These are phyloP conservation scores for Limonium bicolor DNA, from an alignment of 148 eudicot species.

Conservation along the genomic window DNA sequence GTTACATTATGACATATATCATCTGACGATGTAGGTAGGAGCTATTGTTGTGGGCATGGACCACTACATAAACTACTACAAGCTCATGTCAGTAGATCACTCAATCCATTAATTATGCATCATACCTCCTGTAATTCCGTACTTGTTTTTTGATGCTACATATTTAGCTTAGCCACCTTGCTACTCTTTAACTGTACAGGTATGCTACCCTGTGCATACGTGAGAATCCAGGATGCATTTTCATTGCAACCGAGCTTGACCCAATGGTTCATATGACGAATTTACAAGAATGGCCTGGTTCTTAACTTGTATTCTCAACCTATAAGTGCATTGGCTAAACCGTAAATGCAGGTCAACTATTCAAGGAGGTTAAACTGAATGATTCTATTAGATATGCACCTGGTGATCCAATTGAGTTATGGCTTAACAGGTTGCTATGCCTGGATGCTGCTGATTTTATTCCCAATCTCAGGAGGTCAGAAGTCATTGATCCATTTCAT, in stretches of 20 bases:
- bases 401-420: conserved; percentile 82
- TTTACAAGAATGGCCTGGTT: conserved; percentile 96
- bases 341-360: conserved; percentile 57
- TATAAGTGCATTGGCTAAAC: no score
- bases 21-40: no score
- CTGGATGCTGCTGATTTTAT: conserved; percentile 71
- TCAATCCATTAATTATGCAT: no score
- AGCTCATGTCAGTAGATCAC: no score
- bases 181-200: conserved; percentile 26
- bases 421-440: conserved; percentile 82
- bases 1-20: no score
- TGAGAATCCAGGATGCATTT: conserved; percentile 90
- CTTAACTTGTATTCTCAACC: no score
- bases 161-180: no score
- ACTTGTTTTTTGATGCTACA: no score
- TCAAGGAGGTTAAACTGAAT: conserved; percentile 69
- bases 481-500: conserved; percentile 1
- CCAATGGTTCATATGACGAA: conserved; percentile 76
- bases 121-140: no score
- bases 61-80: no score
- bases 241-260: conserved; percentile 86
- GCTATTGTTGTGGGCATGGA: no score
- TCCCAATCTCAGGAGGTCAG: conserved; percentile 76
- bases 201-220: conserved; percentile 92
- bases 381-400: conserved; percentile 93